Conservation (phyloP, 345 rosid species). For the Aquilaria sinensis region DNA sequence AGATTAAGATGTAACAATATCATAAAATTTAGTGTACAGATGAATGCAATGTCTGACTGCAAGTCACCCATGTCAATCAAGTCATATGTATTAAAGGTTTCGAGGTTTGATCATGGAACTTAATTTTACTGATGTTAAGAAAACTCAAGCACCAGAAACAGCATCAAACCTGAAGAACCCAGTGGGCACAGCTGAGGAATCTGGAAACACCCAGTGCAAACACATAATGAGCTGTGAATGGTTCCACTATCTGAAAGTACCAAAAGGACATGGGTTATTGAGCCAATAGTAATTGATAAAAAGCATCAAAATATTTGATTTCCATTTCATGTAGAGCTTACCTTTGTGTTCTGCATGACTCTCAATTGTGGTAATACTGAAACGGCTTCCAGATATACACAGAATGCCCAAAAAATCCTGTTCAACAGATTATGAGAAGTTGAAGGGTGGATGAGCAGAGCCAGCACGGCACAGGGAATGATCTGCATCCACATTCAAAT, state of each 20-base stretch:
- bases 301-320: neutral
- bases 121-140: too few relatives aligned
- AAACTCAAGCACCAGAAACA: neutral
- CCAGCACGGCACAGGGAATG: constrained; percentile 67
- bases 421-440: constrained; percentile 75
- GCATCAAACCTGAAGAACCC: constrained; percentile 86
- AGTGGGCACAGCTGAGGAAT: constrained; percentile 90
- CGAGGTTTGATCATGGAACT: too few relatives aligned
- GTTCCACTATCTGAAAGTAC: constrained; percentile 77
- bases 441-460: constrained; percentile 77
- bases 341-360: constrained; percentile 98
- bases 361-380: constrained; percentile 86
- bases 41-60: too few relatives aligned
- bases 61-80: too few relatives aligned
- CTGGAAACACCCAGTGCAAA: constrained; percentile 94
- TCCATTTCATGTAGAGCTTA: constrained; percentile 9
- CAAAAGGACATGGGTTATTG: neutral
- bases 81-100: too few relatives aligned
- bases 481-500: constrained; percentile 40
- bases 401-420: constrained; percentile 80
- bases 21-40: too few relatives aligned
- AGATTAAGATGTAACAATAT: too few relatives aligned
- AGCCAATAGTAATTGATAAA: neutral
- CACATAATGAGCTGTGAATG: constrained; percentile 95
- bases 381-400: constrained; percentile 90